Evolutionary conservation across 176 grass and related monocot genomes (phyloP), one percentile per base, ranked within the genome.

Genomic region (Triticum urartu): DNA sequence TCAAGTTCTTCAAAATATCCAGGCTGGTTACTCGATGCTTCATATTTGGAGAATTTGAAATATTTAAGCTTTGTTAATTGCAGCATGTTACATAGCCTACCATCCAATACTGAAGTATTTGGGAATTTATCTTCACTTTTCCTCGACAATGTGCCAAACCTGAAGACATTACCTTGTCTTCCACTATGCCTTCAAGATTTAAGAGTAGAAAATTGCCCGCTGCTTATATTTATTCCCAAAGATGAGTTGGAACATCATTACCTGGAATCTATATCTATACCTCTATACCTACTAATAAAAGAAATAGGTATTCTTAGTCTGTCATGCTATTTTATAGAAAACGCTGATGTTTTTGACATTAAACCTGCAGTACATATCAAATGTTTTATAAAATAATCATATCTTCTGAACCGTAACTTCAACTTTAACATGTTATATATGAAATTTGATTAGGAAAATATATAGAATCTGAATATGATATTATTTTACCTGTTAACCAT

Each of bases 1-100:
- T n/a, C n/a, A n/a, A n/a, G n/a, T n/a, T 77, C 79, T 26, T 24
- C 1, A 0, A 69, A 1, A 1, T 82, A 88, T 7, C 86, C 86
- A 9, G 43, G 71, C 12, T 88, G 86, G 86, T 77, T 88, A 67
- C 25, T 72, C 2, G 24, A 33, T 11, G 34, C 17, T 76, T 68
- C 34, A 2, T 22, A 59, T 77, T 88, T 83, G 13, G 45, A 82
- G 65, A 80, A 24, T 80, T 12, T 86, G 13, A 8, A 61, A 12
- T 8, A 0, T 34, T 79, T 86, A 1, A 0, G 0, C 6, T 38
- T 72, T 79, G 1, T 1, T 18, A 5, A 62, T 62, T 86, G 84
- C 43, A 17, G 28, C 2, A 30, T 0, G 0, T 5, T 86, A 7
- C 7, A 86, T 47, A 1, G 22, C 0, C 11, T 86, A 24, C 84